Conservation (phyloP, 306 rosid species). For the Cucumis cinereus region DNA sequence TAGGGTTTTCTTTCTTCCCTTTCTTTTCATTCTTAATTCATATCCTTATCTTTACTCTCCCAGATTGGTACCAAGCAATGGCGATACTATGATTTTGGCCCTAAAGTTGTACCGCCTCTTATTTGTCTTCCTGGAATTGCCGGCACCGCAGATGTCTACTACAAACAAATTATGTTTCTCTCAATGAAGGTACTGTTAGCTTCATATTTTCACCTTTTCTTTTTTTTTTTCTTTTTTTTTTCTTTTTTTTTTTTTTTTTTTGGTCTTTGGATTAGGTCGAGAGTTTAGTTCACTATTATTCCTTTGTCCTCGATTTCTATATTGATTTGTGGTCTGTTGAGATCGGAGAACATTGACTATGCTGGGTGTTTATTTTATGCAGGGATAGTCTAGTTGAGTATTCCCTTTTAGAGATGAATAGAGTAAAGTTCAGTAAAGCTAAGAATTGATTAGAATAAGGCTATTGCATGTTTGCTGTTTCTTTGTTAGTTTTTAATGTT, state of each 20-base stretch:
- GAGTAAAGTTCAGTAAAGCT: not conserved
- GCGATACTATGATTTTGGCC: conserved; percentile 98
- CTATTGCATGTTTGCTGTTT: not conserved
- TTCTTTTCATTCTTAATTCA: not conserved
- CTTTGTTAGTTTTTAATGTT: not conserved
- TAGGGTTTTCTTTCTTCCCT: not conserved
- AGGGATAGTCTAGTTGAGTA: no score
- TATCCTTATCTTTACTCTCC: not conserved
- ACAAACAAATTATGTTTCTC: conserved; percentile 89
- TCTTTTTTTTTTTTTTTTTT: no score
- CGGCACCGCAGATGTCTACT: conserved; percentile 92
- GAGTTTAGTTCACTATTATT: not conserved
- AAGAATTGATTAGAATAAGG: not conserved
- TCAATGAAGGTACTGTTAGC: conserved; percentile 60
- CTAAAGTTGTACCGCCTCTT: conserved; percentile 88
- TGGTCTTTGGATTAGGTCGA: not conserved
- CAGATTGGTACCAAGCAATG: conserved; percentile 95
- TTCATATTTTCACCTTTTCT: not conserved
- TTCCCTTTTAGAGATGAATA: not conserved
- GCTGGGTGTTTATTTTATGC: not conserved
- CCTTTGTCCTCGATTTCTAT: not conserved
- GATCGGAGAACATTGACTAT: not conserved
- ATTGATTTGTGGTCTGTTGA: not conserved
- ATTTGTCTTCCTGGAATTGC: conserved; percentile 97
- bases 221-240: no score